Conservation (phyloP, 2,329 filamentous ascomycete genomes). For the Plenodomus lindquistii region DNA sequence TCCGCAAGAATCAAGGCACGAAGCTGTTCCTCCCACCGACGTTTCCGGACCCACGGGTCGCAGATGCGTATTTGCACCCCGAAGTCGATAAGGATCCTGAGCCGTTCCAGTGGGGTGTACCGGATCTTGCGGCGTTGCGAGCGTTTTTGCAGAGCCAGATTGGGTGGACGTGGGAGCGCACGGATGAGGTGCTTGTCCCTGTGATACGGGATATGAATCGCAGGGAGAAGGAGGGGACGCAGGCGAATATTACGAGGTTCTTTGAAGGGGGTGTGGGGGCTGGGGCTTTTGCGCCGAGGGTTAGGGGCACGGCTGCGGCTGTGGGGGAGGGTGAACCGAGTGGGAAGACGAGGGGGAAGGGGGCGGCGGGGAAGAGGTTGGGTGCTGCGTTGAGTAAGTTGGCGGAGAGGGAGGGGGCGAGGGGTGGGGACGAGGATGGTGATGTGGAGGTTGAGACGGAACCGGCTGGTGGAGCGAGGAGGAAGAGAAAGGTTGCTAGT, state of each 20-base stretch:
- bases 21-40: slow-evolving; percentile 83
- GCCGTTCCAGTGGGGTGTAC: slow-evolving; percentile 91
- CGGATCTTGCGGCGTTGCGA: slow-evolving; percentile 83
- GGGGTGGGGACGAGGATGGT: slow-evolving; percentile 24
- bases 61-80: slow-evolving; percentile 80
- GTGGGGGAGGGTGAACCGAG: slow-evolving; percentile 52
- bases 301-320: slow-evolving; percentile 55
- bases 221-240: slow-evolving; percentile 84
- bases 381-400: slow-evolving; percentile 38
- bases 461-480: slow-evolving; percentile 7
- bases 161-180: slow-evolving; percentile 88
- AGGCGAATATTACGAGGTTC: slow-evolving; percentile 93
- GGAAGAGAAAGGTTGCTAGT: slow-evolving; percentile 26
- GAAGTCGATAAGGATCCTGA: slow-evolving; percentile 81
- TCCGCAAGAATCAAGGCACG: slow-evolving; percentile 74
- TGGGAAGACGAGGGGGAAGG: slow-evolving; percentile 46
- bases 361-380: slow-evolving; percentile 37
- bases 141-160: slow-evolving; percentile 88
- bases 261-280: slow-evolving; percentile 76
- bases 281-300: slow-evolving; percentile 73
- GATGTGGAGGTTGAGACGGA: slow-evolving; percentile 14
- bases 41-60: slow-evolving; percentile 80
- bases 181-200: slow-evolving; percentile 92
- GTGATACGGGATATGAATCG: slow-evolving; percentile 96
- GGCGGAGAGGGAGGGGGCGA: slow-evolving; percentile 33